Evolutionary conservation across 192 early-diverging fungal species (phyloP).

Genomic region (Gaertneriomyces semiglobifer): DNA sequence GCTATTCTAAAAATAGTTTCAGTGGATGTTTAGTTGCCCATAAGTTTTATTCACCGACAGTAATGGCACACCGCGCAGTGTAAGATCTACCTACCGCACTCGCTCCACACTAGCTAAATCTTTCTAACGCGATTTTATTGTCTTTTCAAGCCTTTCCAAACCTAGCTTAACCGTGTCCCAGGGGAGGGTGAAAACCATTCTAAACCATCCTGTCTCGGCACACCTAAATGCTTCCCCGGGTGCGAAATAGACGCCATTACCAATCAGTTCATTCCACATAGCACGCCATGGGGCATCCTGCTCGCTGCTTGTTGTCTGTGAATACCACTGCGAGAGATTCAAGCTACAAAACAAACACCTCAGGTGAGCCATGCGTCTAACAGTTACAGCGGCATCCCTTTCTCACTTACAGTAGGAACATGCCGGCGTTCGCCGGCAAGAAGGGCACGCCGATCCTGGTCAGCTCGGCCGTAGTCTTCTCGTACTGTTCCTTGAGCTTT

Average conservation of each 20-base stretch:
- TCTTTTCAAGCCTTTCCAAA: conserved; percentile 16
- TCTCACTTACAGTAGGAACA: conserved; percentile 66
- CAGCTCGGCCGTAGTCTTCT: conserved; percentile 37
- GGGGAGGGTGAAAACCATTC: conserved; percentile 22
- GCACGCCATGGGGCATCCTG: conserved; percentile 38
- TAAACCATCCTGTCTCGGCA: conserved; percentile 28
- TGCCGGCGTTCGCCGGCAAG: conserved; percentile 62
- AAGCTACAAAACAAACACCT: conserved; percentile 2
- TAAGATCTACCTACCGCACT: no score
- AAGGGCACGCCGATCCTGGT: conserved; percentile 47
- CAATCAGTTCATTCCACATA: conserved; percentile 47
- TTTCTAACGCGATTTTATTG: no score
- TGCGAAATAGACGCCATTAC: conserved; percentile 61
- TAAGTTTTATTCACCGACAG: no score
- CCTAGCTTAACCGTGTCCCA: conserved; percentile 25
- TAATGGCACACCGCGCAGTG: no score
- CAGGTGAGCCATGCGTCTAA: conserved; percentile 21
- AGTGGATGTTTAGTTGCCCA: no score
- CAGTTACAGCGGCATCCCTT: no score
- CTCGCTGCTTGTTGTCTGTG: conserved; percentile 15
- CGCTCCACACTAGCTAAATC: no score
- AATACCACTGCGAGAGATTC: conserved; percentile 4
- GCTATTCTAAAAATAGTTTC: no score
- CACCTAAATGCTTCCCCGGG: conserved; percentile 63
- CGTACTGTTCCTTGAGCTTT: conserved; percentile 54